Percentiles rank a stretch among this genome's conserved stretches.
These are phyloP conservation scores for Cytospora paraplurivora DNA, from an alignment of 2,329 filamentous ascomycete species.

Conservation along the genomic window DNA sequence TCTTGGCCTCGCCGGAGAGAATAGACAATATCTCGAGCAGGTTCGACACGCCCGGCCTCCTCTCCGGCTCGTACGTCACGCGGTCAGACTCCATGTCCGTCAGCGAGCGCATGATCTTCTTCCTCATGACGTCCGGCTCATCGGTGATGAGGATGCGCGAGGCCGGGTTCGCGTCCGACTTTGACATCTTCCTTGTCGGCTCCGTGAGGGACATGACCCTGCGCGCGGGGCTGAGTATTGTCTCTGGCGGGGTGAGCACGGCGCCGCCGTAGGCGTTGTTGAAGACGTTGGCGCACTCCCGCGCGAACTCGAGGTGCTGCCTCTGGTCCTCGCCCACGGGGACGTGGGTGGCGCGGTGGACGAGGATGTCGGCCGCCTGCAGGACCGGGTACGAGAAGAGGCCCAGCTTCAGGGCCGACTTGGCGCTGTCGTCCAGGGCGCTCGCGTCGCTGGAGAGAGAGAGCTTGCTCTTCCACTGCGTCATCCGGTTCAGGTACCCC, in stretches of 20 bases:
- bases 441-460: constrained; percentile 61
- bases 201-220: constrained; percentile 87
- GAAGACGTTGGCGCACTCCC: constrained; percentile 84
- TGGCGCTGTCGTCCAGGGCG: constrained; percentile 46
- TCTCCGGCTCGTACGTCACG: constrained; percentile 71
- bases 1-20: constrained; percentile 49
- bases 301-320: constrained; percentile 91
- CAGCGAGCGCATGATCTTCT: constrained; percentile 71
- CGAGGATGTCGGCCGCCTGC: constrained; percentile 89
- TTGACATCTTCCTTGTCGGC: constrained; percentile 89
- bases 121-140: constrained; percentile 59
- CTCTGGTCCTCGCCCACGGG: constrained; percentile 95
- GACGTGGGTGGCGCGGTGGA: constrained; percentile 82
- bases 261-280: constrained; percentile 69
- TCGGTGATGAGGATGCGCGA: constrained; percentile 87
- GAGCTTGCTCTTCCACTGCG: constrained; percentile 96
- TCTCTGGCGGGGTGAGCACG: constrained; percentile 66
- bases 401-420: constrained; percentile 73
- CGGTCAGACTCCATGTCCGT: constrained; percentile 68
- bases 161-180: constrained; percentile 71
- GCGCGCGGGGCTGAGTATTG: constrained; percentile 75
- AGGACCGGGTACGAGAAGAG: constrained; percentile 96
- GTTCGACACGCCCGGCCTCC: constrained; percentile 83
- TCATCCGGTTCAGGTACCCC: constrained; percentile 97
- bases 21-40: constrained; percentile 78